These are phyloP conservation scores for Cladosporium austrohemisphaericum DNA, from an alignment of 2,329 filamentous ascomycete genomes.

Conservation along the genomic window DNA sequence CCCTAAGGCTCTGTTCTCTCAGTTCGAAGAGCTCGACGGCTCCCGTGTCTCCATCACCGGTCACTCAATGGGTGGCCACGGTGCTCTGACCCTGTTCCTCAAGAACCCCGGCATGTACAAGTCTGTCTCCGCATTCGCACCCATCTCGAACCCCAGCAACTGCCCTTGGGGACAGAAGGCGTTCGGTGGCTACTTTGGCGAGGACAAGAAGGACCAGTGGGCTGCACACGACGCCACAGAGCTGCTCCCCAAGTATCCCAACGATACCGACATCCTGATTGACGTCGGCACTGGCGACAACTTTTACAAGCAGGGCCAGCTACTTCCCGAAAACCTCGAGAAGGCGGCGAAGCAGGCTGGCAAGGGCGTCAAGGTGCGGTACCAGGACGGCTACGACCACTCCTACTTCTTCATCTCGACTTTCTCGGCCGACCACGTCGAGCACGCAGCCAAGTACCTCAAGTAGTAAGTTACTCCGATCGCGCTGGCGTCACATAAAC, in stretches of 20 bases:
- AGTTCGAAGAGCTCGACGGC: constrained; percentile 68
- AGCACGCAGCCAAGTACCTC: constrained; percentile 85
- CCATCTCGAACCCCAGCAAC: constrained; percentile 78
- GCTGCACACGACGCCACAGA: constrained; percentile 89
- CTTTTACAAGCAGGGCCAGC: constrained; percentile 91
- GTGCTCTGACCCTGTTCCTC: constrained; percentile 85
- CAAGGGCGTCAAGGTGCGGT: constrained; percentile 70
- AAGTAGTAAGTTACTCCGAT: constrained; percentile 5
- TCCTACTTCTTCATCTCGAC: constrained; percentile 95
- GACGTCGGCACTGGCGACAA: constrained; percentile 93
- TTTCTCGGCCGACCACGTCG: constrained; percentile 86
- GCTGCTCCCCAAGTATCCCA: constrained; percentile 72
- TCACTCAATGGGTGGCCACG: constrained; percentile 97
- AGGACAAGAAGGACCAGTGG: constrained; percentile 69
- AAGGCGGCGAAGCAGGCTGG: constrained; percentile 73
- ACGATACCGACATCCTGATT: constrained; percentile 71
- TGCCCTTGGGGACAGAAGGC: constrained; percentile 97
- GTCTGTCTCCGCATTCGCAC: constrained; percentile 84
- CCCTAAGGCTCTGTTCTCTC: constrained; percentile 68
- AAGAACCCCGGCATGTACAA: constrained; percentile 88
- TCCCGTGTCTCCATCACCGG: constrained; percentile 77
- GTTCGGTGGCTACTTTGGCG: constrained; percentile 84
- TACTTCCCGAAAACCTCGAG: constrained; percentile 89
- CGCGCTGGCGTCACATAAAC: too few species aligned
- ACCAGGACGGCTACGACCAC: constrained; percentile 91